A percentile compares a stretch with the other conserved stretches of the same genome.
Evolutionary conservation across 768 basidiomycete genomes (phyloP).

Genomic region (Boletus tomentosulus): DNA sequence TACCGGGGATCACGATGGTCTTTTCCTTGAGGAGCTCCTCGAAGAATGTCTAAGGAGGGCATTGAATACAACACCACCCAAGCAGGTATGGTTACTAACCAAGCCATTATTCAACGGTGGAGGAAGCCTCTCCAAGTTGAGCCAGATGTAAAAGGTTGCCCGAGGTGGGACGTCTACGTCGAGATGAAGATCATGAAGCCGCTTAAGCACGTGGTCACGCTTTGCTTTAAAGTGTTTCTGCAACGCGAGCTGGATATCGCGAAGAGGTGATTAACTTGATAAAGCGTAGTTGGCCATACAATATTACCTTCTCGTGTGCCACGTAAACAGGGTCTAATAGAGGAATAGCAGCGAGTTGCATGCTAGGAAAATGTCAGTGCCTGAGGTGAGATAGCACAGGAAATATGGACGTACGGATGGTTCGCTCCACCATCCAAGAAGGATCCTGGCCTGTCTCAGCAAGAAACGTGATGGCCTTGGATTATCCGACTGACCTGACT

Average conservation of each 20-base stretch:
- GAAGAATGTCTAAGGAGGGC: slow-evolving; percentile 71
- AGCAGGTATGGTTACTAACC: slow-evolving; percentile 37
- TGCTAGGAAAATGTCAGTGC: slow-evolving; percentile 33
- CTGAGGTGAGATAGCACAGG: not conserved
- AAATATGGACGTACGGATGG: slow-evolving; percentile 62
- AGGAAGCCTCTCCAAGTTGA: slow-evolving; percentile 77
- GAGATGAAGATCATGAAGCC: slow-evolving; percentile 75
- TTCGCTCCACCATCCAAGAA: slow-evolving; percentile 95
- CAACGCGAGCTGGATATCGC: slow-evolving; percentile 55
- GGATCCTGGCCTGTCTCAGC: slow-evolving; percentile 44
- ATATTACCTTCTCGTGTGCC: slow-evolving; percentile 56
- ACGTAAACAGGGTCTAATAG: slow-evolving; percentile 73
- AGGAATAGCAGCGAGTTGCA: slow-evolving; percentile 86
- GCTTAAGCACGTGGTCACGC: slow-evolving; percentile 81
- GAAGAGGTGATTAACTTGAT: not conserved
- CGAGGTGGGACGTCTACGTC: slow-evolving; percentile 72
- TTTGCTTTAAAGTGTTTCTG: slow-evolving; percentile 90
- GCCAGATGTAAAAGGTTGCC: slow-evolving; percentile 94
- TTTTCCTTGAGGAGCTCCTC: slow-evolving; percentile 89
- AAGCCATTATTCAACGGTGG: slow-evolving; percentile 85
- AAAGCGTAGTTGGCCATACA: not conserved
- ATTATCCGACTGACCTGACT: slow-evolving; percentile 51
- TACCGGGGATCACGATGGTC: slow-evolving; percentile 88
- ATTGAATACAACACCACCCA: slow-evolving; percentile 1
- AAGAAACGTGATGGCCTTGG: not conserved